phyloP scores from a whole-genome alignment of 2,329 filamentous ascomycete genomes.

The Penicillium sp. region DNA sequence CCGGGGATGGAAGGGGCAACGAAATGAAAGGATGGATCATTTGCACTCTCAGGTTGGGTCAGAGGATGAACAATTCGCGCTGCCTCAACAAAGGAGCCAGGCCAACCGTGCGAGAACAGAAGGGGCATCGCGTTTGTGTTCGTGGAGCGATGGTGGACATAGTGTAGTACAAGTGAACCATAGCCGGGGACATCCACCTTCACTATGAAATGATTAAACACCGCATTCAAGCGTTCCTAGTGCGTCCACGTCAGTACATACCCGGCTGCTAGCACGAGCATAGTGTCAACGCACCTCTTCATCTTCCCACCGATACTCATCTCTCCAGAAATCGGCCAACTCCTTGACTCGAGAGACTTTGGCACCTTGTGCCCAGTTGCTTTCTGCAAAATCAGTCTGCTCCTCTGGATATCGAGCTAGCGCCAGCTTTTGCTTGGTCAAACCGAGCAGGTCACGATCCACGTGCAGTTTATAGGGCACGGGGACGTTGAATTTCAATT shows the following conservation, averaged over 20 bases:
- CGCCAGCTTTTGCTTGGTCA: slow-evolving; percentile 10
- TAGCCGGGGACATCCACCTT: slow-evolving; percentile 6
- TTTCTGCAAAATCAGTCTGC: slow-evolving; percentile 14
- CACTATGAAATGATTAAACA: slow-evolving; percentile 2
- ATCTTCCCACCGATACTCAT: slow-evolving; percentile 9
- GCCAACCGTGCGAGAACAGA: slow-evolving; percentile 41
- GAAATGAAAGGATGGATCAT: too few relatives aligned
- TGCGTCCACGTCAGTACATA: not conserved
- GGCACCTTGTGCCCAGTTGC: slow-evolving; percentile 9
- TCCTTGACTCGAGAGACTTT: slow-evolving; percentile 5
- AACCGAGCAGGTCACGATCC: too few relatives aligned
- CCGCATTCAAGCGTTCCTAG: slow-evolving; percentile 8
- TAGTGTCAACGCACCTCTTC: not conserved
- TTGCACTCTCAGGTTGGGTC: too few relatives aligned
- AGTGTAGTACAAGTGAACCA: slow-evolving; percentile 22
- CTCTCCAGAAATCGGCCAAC: slow-evolving; percentile 2
- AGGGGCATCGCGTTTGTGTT: slow-evolving; percentile 37
- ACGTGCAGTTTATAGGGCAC: slow-evolving; percentile 9
- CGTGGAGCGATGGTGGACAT: slow-evolving; percentile 20
- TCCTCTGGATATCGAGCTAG: slow-evolving; percentile 16
- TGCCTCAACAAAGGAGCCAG: slow-evolving; percentile 39
- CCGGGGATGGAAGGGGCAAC: too few relatives aligned
- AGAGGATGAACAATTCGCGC: too few relatives aligned
- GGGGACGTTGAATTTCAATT: slow-evolving; percentile 16
- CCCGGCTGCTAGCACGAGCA: not conserved